Evolutionary conservation across 768 basidiomycete genomes (phyloP).

Genomic region (Amanita muscaria): DNA sequence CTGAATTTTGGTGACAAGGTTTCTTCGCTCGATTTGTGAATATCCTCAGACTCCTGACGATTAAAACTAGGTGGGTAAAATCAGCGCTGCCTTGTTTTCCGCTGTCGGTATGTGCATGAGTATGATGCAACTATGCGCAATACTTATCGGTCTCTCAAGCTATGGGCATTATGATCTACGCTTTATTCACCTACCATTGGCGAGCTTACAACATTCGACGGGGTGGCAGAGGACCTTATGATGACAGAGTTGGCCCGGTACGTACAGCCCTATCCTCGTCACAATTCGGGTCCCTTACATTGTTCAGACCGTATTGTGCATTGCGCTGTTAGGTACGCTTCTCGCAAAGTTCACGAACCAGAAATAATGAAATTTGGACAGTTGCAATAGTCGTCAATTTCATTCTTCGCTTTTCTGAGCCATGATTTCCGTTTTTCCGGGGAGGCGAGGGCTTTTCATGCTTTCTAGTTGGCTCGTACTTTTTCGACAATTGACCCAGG

Average conservation of each 20-base stretch:
- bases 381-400: constrained; percentile 85
- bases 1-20: constrained; percentile 98
- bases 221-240: constrained; percentile 91
- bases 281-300: constrained; percentile 8
- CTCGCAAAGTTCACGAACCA: background rate
- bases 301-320: constrained; percentile 69
- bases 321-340: constrained; percentile 64
- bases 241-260: constrained; percentile 92
- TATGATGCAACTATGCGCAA: background rate
- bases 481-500: no score
- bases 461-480: no score
- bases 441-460: no score
- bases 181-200: constrained; percentile 94
- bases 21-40: constrained; percentile 14
- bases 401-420: constrained; percentile 63
- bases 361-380: constrained; percentile 22
- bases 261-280: constrained; percentile 27
- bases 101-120: constrained; percentile 59
- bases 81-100: constrained; percentile 95
- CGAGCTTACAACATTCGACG: constrained; percentile 86
- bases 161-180: constrained; percentile 96
- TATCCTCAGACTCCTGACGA: background rate
- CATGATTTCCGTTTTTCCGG: constrained; percentile 12
- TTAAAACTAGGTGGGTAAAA: constrained; percentile 70
- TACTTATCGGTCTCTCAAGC: constrained; percentile 36